phyloP scores from a whole-genome alignment of 2,329 filamentous ascomycete genomes.

The Colletotrichum cuscutae region DNA sequence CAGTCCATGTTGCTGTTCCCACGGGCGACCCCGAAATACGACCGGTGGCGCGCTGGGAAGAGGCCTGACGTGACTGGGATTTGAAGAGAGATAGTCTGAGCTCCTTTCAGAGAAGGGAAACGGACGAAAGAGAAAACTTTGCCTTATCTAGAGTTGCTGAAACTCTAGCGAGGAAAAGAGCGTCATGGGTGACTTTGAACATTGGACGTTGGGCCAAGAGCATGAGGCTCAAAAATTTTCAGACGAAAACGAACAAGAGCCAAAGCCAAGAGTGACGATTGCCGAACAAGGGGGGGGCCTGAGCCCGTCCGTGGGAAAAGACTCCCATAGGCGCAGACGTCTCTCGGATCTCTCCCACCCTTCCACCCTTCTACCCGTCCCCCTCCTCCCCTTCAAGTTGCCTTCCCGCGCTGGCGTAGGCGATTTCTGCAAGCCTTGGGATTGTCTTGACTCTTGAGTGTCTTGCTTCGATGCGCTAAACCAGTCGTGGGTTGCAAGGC shows the following conservation, averaged over 20 bases:
- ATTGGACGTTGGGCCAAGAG: conserved; percentile 31
- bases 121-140: neutral
- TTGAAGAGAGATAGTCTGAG: neutral
- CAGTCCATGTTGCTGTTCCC: conserved; percentile 20
- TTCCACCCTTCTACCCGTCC: neutral
- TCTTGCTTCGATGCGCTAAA: conserved; percentile 11
- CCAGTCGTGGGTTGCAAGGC: conserved; percentile 8
- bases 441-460: neutral
- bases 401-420: neutral
- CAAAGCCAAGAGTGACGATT: conserved; percentile 25
- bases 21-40: conserved; percentile 32
- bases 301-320: neutral
- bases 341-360: neutral
- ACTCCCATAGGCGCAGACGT: conserved; percentile 7
- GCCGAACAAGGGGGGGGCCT: conserved; percentile 25
- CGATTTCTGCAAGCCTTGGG: neutral
- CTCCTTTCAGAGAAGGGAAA: neutral
- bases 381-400: neutral
- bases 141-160: neutral
- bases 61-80: conserved; percentile 1
- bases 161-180: neutral
- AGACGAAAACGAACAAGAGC: neutral
- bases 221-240: conserved; percentile 26
- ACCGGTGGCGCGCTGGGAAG: conserved; percentile 21
- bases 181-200: neutral